Base-by-base conservation (phyloP, 2,329 filamentous ascomycete genomes). In the Aspergillus ibericus region DNA sequence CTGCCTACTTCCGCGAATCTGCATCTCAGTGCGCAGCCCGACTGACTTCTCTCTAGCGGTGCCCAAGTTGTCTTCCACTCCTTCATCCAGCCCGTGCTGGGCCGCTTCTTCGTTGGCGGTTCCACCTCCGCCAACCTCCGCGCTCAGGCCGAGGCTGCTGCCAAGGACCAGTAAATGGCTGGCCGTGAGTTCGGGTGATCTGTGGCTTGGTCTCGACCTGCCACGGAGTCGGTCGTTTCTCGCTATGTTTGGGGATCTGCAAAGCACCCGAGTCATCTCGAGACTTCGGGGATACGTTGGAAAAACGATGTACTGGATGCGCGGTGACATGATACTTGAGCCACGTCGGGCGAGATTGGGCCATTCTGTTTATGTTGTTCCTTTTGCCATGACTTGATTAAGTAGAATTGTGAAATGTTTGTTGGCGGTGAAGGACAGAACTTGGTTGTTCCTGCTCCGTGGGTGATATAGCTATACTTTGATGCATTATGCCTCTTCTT, bases 31-130 rank as follows among this genome's bases (percentile, higher is more conserved):
- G 27, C 55, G 46, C 59, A 34, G 52, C 58, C 63, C 32, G 25
- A 63, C 36, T 25, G 16, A 18, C 29, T 36, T 18, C 4, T 18
- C 15, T 12, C 52, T 64, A 98, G 95, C 76, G 95, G 95, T 75
- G 93, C 95, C 72, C 92, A 98, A 79, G 81, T 98, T 74, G 85
- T 99, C 81, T 99, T 98, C 91, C 90, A 91, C 79, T 96, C 93
- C 64, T 91, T 98, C 86, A 80, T 99, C 76, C 87, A 91, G 75
- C 95, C 95, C 70, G 87, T 96, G 71, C 89, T 98, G 76, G 86
- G 91, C 77, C 92, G 92, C 79, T 96, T 97, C 88, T 99, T 98
- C 85, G 79, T 82, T 70, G 76, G 79, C 69, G 85, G 85, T 72
- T 90, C 90, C 62, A 91, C 92, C 71, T 90, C 92, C 70, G 86